Base-by-base conservation (phyloP, 768 basidiomycete genomes). In the Cystofilobasidium capitatum region DNA sequence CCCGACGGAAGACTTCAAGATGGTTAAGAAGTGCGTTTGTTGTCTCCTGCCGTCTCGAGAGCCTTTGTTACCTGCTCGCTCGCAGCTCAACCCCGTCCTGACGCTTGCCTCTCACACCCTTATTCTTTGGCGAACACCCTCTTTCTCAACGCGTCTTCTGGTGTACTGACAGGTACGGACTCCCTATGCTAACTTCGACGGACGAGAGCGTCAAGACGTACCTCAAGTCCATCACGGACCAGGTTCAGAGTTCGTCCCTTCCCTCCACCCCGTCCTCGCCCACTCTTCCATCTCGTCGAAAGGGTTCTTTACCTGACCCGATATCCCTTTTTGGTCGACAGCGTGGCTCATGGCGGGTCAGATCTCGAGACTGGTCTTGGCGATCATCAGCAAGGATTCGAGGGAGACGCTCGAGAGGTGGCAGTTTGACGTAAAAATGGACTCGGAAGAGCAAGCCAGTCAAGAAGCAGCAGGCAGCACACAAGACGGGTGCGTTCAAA, bases 1-100 rank as follows among this genome's bases (percentile, higher is more conserved):
- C 76, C 96, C 96, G 2, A 86, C 90, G 0, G 96, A 98, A 77
- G 96, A 99, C 79, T 99, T 99, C 76, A 88, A 91, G 75, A 93
- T 96, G 90, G 94, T 99, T 69, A 99, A 98, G 78, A 99, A 98
- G 77, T 69, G 40, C 51, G 61, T n/a, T 6, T 29, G 20, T 44
- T 22, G 5, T 47, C 37, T 7, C 39, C 42, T 62, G 39, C 49
- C 13, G 17, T 51, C 13, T 24, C n/a, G 17, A 20, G 10, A 51
- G 9, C 13, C 17, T 24, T 51, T 51, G 17, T n/a, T 45, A 5
- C 17, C 44, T 16, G 6, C 44, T 45, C 4, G 57, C 54, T 55
- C n/a, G 22, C 54, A 44, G 42, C 54, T 26, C 54, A 14, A 29
- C 55, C 36, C 20, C 61, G 12, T 35, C 35, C 33, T 16, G 8